Base-by-base conservation (phyloP, 805 yeast genomes). In the Pichia deserticola region DNA sequence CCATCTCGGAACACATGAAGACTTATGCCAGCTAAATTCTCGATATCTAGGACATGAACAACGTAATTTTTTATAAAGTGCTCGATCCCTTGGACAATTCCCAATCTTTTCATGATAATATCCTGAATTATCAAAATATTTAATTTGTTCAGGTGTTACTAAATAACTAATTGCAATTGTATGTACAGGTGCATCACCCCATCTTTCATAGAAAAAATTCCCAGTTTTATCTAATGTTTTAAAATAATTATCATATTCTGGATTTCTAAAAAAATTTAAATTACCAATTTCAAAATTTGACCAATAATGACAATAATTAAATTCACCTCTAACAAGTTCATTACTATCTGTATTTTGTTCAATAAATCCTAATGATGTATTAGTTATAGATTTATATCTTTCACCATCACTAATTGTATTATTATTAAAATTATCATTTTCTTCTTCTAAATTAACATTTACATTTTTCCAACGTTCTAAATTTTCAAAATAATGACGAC, bases 161-260 rank as follows among this genome's bases (percentile, higher is more conserved):
- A 83, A 71, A 51, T 78, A 69, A 0, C 82, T 70, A 4, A 76
- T 84, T 5, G 83, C 89, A 51, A 83, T 69, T 3, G 86, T 75
- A 63, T 83, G 89, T 42, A 83, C 75, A 3, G 88, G 88, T 0
- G 89, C 89, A 64, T 83, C 89, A 29, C 89, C 89, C 89, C 89
- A 83, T 64, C 89, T 71, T 64, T 83, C 87, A 65, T 83, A 83
- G 65, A 81, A 83, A 65, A 83, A 82, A 42, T 85, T 84, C 29
- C 86, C 86, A 3, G 78, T 72, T 46, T 69, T 58, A 63, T 83
- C 89, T 51, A 83, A 69, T 52, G 68, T 59, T 36, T 80, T 73
- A 59, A 83, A 83, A 63, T 73, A 83, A 51, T 68, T 67, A 32
- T 61, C 57, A 64, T 83, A 83, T 20, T 76, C 77, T 44, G 75